Evolutionary conservation across 169 alveolate genomes (phyloP), one percentile per base, ranked within the genome.

Genomic region (Eimeria sp.): DNA sequence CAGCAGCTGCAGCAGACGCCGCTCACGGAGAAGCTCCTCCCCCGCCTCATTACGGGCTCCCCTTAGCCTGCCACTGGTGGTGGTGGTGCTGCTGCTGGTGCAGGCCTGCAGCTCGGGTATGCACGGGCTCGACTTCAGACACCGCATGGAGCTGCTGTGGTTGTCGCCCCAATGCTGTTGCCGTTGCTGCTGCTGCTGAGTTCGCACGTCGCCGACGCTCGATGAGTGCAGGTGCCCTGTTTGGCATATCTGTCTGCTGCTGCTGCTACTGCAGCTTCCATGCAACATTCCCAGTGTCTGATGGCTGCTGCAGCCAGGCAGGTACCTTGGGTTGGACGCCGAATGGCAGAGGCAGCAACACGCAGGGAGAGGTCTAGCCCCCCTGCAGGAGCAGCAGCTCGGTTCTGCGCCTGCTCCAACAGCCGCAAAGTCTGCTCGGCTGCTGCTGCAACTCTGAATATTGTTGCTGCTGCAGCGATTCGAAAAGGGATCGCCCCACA

Each of bases 341-440:
- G 89, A 43, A 25, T 78, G 89, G 65, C 89, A 78, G 67, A 43
- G 45, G 89, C 89, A 78, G 65, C 67, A 78, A 34, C 89, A 78
- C 34, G 89, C 45, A 25, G 67, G 70, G 18, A 78, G 89, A 6
- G 89, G 89, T 61, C 89, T 45, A 9, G 89, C 89, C 40, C 65
- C 89, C 45, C 51, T 78, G 70, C 89, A 78, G 27, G 45, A 45
- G 89, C 89, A 78, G 67, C 89, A 78, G 51, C 34, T 13, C 22
- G 45, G 57, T 18, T 45, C 65, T 22, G 16, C 89, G 9, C 45
- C 89, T 49, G 45, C 67, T 78, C 67, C 34, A 20, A 65, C 89
- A 18, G 89, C 9, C 5, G 40, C 67, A 25, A n/a, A n/a, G 34
- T 25, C 40, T 10, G 34, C 57, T n/a, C 65, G 40, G 63, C 89